A percentile compares a stretch with the other conserved stretches of the same genome.
Evolutionary conservation across 164 flowering plant genomes (phyloP).

Genomic region (Protea cynaroides): DNA sequence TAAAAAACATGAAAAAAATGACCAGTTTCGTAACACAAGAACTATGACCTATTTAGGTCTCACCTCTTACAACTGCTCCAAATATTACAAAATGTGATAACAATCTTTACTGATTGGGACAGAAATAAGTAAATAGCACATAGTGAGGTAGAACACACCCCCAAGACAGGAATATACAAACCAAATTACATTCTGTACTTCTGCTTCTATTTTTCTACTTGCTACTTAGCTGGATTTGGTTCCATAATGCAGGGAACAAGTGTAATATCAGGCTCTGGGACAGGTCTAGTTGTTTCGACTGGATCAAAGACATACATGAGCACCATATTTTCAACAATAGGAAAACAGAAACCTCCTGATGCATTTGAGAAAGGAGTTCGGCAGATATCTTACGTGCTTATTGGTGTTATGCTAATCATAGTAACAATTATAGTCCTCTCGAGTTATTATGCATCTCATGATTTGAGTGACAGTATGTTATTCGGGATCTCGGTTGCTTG

Average conservation of each 20-base stretch:
- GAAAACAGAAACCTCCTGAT: conserved; percentile 55
- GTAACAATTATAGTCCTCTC: conserved; percentile 38
- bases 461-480: conserved; percentile 36
- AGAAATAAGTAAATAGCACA: too few species aligned
- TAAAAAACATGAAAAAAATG: too few species aligned
- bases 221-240: neutral
- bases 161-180: too few species aligned
- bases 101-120: too few species aligned
- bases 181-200: neutral
- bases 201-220: neutral
- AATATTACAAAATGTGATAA: too few species aligned
- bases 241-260: conserved; percentile 58
- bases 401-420: conserved; percentile 45
- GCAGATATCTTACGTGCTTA: conserved; percentile 46
- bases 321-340: conserved; percentile 54
- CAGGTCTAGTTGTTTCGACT: conserved; percentile 73
- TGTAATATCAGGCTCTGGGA: conserved; percentile 70
- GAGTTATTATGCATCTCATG: conserved; percentile 31
- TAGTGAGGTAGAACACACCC: too few species aligned
- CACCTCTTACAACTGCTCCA: too few species aligned
- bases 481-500: conserved; percentile 68
- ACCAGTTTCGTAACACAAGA: too few species aligned
- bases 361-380: conserved; percentile 52
- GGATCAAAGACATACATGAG: conserved; percentile 76
- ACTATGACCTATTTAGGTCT: too few species aligned